Conservation (phyloP, 345 rosid species). For the Euphorbia peplus region DNA sequence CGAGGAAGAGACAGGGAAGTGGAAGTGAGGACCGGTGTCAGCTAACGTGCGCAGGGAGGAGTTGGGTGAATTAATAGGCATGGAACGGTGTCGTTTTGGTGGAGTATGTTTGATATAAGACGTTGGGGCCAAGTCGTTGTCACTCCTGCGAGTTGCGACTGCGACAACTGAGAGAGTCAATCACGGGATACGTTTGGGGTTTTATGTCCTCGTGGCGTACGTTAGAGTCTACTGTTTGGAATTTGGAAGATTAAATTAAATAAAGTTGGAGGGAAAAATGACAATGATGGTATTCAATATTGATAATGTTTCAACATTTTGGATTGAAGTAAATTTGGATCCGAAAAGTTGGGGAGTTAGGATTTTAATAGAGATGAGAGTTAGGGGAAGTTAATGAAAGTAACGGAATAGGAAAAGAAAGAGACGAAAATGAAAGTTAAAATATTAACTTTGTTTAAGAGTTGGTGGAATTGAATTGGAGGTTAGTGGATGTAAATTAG, state of each 20-base stretch:
- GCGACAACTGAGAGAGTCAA: background rate
- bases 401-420: too few relatives aligned
- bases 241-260: background rate
- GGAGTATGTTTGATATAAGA: too few relatives aligned
- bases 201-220: background rate
- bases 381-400: too few relatives aligned
- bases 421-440: too few relatives aligned
- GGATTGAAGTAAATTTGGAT: too few relatives aligned
- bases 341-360: too few relatives aligned
- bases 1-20: background rate
- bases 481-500: too few relatives aligned
- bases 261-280: conserved; percentile 3
- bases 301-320: too few relatives aligned
- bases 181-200: conserved; percentile 5
- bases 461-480: too few relatives aligned
- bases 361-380: too few relatives aligned
- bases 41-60: conserved; percentile 27
- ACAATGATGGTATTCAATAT: background rate
- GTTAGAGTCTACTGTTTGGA: background rate
- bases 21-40: background rate
- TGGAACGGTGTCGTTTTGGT: background rate
- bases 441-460: too few relatives aligned
- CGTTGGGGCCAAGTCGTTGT: conserved; percentile 2
- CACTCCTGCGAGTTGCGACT: background rate
- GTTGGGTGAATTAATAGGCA: background rate